Evolutionary conservation across 768 basidiomycete genomes (phyloP), one percentile per base, ranked within the genome.

Genomic region (Suillus subaureus): DNA sequence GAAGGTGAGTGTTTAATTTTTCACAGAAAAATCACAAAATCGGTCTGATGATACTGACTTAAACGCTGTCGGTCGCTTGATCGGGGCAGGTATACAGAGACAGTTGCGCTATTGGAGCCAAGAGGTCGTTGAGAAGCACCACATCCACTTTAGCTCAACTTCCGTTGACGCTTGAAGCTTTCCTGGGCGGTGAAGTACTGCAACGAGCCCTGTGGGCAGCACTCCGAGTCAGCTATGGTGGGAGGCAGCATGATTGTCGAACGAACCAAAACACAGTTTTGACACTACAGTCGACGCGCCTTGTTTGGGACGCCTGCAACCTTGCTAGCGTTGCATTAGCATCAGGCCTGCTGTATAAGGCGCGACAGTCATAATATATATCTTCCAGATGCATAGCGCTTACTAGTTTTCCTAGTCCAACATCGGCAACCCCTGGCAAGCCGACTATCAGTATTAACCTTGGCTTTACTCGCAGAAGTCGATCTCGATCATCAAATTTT

Each of bases 331-430:
- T 31, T 80, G 77, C 2, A 76, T 74, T 12, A 78, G 77, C 3
- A 75, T 73, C 3, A 76, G 73, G 55, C 65, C 74, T 26, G 75
- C 79, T 2, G 78, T 77, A 16, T 78, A 72, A 54, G 79, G 77
- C 8, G 80, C 78, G 4, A 79, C 79, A 2, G 79, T 78, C 1
- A 79, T 80, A 76, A 77, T 81, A 9, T 80, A 79, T 67, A 69
- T 81, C 6, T 79, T 81, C 72, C 79, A 81, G 70, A 77, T 31
- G 11, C 18, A 12, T 31, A 18, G 11, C 6, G 11, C 26, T 8
- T 52, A 4, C 12, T 28, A 16, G 51, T 31, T 28, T 52, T 28
- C 28, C 16, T 52, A 31, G 16, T 52, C 3, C 28, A 52, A 52
- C 28, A 31, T 52, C 28, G n/a, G 23, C 18, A 18, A 12, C 21